Base-by-base conservation (phyloP, 495 filamentous ascomycete species). In the Podospora sp. region DNA sequence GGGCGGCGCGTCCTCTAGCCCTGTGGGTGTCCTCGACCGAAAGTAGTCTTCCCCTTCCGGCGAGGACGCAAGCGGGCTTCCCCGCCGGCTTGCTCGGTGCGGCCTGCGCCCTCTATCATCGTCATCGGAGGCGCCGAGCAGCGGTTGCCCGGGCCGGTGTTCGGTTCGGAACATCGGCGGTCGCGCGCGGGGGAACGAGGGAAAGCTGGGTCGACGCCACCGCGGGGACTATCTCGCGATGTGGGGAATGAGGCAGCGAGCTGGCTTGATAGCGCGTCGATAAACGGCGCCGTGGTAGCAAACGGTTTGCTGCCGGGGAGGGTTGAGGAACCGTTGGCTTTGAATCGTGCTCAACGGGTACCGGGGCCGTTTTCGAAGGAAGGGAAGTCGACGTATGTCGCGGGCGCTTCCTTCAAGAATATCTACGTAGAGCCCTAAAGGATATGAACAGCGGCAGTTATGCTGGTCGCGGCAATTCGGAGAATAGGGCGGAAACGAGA, bases 121-220 rank as follows among this genome's bases (percentile, higher is more conserved):
- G 11, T 66, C 60, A 40, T 70, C 64, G 60, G 51, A 51, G 0
- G 53, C 18, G 35, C 63, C 53, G 21, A 70, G 68, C 7, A 70
- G 65, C 2, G 68, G 68, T 26, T 70, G 64, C 52, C 60, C 68
- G 46, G 68, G 29, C 11, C 26, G 60, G 26, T 40, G 6, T 9
- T 70, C 68, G 55, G 46, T 60, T 35, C 56, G 64, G 64, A 64
- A 70, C 68, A 70, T 70, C 36, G 60, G n/a, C 63, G n/a, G 18
- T 36, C 25, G 26, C 6, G 8, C 25, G 21, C n/a, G 16, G 49
- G 16, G 16, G 22, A 24, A 25, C 25, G 52, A 29, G 11, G 63
- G 33, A 2, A 29, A 18, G 21, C 0, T 63, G 21, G 61, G 50
- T n/a, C n/a, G 55, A 26, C 24, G 63, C 24, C 21, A 24, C n/a